Evolutionary conservation across 2,329 filamentous ascomycete species (phyloP), one percentile per base, ranked within the genome.

Genomic region (Ilyonectria robusta): DNA sequence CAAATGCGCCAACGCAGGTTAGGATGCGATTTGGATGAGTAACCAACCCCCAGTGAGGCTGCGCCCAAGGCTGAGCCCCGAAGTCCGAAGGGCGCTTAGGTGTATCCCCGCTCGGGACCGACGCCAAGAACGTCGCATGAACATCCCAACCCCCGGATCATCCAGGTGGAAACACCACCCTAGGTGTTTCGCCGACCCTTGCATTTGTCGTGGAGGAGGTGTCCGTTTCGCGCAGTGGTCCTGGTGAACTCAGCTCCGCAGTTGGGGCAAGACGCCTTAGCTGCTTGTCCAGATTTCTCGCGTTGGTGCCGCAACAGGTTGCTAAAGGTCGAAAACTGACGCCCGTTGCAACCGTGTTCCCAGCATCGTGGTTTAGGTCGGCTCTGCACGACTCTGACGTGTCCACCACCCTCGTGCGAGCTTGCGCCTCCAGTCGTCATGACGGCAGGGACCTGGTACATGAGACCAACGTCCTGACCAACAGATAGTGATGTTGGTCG

Each of bases 281-380:
- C 87, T 11, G 95, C 94, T 59, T 95, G 94, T 29, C 95, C 95
- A 0, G 94, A 97, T 80, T 97, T 98, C 81, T 98, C 95, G 48
- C 95, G 89, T 81, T 98, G 95, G 79, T 98, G 95, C 69, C 95
- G 88, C 42, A 98, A 85, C 4, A 98, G 88, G 78, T 98, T 98
- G 87, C 94, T 97, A 79, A 98, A 98, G 4, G 95, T 98, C 19
- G 94, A 97, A 78, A 98, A 98, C 77, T 97, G 93, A 33, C 95
- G 91, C 21, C 95, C 95, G 76, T 98, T 97, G 85, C 95, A 98
- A 11, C 95, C 95, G 77, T 98, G 95, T 68, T 98, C 95, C 93
- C 94, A 98, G 81, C 95, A 98, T 79, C 97, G 94, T 51, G 95
- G 94, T 82, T 97, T 97, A n/a, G 94, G 94, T 71, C 93, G 88